Percentiles rank a stretch among this genome's conserved stretches.
phyloP scores from a whole-genome alignment of 371 early-diverging fungal genomes.

The Quaeritorhiza haematococci region DNA sequence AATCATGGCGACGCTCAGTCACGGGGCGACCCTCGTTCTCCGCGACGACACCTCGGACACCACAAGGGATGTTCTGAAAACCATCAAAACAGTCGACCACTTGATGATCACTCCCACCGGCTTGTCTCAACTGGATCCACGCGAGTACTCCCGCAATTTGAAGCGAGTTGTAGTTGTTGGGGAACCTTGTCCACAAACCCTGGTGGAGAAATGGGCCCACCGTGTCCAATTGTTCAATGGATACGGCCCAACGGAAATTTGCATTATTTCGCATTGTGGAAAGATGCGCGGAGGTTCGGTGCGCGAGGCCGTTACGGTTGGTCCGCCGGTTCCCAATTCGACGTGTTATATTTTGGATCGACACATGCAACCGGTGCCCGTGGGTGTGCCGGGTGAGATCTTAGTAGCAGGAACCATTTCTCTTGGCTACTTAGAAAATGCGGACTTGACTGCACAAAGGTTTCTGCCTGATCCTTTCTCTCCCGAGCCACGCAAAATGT shows the following conservation, averaged over 20 bases:
- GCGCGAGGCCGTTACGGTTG: conserved; percentile 9
- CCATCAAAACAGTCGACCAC: no score
- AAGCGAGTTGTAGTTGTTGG: conserved; percentile 13
- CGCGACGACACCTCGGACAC: no score
- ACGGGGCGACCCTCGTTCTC: conserved; percentile 18
- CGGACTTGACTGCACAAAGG: conserved; percentile 9
- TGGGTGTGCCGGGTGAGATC: conserved; percentile 10
- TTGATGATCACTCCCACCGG: no score
- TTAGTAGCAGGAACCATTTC: conserved; percentile 10
- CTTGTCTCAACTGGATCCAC: no score
- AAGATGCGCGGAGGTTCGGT: no score
- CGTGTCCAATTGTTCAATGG: conserved; percentile 10
- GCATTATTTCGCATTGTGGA: not conserved
- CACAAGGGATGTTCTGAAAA: no score
- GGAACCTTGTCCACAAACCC: conserved; percentile 12
- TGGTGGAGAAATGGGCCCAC: conserved; percentile 17
- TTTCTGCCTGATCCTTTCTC: conserved; percentile 1
- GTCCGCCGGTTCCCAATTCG: conserved; percentile 7
- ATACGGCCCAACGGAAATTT: conserved; percentile 15
- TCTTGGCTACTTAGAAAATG: conserved; percentile 8
- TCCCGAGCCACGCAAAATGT: conserved; percentile 8
- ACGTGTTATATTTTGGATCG: conserved; percentile 4
- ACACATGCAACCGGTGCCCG: conserved; percentile 4
- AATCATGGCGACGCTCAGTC: conserved; percentile 12
- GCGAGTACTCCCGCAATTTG: conserved; percentile 8